These are phyloP conservation scores for Cinchona pubescens DNA, from an alignment of 257 asterid species.

Conservation along the genomic window DNA sequence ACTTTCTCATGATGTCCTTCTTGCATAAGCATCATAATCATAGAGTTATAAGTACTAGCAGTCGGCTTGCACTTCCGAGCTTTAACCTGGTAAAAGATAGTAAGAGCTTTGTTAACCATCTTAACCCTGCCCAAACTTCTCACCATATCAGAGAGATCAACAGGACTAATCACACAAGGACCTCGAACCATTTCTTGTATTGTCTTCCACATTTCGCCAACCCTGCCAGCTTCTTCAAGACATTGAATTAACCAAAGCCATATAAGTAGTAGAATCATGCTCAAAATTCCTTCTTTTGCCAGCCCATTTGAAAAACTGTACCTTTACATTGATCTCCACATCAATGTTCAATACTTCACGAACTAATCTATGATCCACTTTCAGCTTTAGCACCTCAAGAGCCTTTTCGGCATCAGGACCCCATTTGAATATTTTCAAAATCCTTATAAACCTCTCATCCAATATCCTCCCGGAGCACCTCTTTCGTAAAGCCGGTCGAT, in stretches of 20 bases:
- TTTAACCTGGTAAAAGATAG: conserved; percentile 68
- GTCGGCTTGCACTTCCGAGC: conserved; percentile 75
- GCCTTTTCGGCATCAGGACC: conserved; percentile 94
- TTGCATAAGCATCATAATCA: conserved; percentile 80
- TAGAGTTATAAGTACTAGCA: conserved; percentile 71
- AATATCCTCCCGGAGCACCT: conserved; percentile 42
- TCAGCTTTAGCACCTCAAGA: conserved; percentile 66
- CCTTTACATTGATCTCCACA: conserved; percentile 70
- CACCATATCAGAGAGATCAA: conserved; percentile 61
- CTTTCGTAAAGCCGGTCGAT: conserved; percentile 19
- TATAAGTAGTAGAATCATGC: conserved; percentile 69
- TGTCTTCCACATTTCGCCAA: conserved; percentile 77
- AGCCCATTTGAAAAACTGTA: conserved; percentile 87
- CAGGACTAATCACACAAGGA: conserved; percentile 51
- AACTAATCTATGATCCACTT: conserved; percentile 69
- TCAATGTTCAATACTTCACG: conserved; percentile 73
- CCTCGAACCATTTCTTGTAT: conserved; percentile 75
- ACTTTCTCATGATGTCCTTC: conserved; percentile 81
- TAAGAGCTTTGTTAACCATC: conserved; percentile 76
- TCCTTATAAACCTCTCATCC: conserved; percentile 83
- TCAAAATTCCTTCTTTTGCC: conserved; percentile 77
- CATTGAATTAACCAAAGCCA: conserved; percentile 66
- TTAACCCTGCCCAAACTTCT: conserved; percentile 62
- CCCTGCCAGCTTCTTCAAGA: conserved; percentile 58
- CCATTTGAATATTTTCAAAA: conserved; percentile 90